Percentiles rank a stretch among this genome's conserved stretches.
These are phyloP conservation scores for Aspergillus panamensis DNA, from an alignment of 495 filamentous ascomycete species.

Conservation along the genomic window DNA sequence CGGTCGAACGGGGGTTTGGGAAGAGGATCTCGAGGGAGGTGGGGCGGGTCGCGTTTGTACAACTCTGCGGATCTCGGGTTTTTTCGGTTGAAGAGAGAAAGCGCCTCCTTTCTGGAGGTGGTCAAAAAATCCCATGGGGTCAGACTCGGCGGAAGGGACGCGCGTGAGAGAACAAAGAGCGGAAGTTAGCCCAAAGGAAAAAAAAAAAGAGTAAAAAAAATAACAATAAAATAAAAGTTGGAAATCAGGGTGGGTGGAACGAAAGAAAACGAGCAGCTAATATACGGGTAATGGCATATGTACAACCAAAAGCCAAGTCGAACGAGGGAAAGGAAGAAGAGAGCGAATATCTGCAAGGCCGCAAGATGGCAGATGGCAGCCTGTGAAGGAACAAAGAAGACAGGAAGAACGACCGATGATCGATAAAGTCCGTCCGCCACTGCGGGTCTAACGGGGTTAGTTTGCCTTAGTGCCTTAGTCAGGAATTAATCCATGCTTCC, in stretches of 20 bases:
- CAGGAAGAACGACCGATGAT: conserved; percentile 6
- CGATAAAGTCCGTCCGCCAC: conserved; percentile 5
- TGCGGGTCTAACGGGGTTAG: neutral
- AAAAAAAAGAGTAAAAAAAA: conserved; percentile 15
- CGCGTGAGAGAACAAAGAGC: neutral
- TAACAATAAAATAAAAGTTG: neutral
- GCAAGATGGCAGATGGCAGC: neutral
- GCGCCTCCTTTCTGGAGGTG: conserved; percentile 53
- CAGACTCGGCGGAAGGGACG: neutral
- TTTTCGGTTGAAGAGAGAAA: conserved; percentile 49
- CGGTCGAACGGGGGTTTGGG: conserved; percentile 22
- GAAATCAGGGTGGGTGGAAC: neutral
- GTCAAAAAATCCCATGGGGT: conserved; percentile 53
- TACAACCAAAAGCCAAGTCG: conserved; percentile 1
- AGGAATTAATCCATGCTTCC: too few relatives aligned
- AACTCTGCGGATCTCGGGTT: conserved; percentile 48
- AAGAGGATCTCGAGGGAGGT: conserved; percentile 30
- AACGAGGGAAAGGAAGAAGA: conserved; percentile 15
- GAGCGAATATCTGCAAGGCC: neutral
- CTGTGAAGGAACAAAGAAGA: neutral
- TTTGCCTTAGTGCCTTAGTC: neutral
- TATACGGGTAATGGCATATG: conserved; percentile 9
- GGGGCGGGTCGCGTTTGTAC: conserved; percentile 38
- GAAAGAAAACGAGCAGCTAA: conserved; percentile 4
- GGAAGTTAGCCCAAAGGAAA: conserved; percentile 4